Conservation (phyloP, 495 filamentous ascomycete genomes). For the Clavariopsis aquatica region DNA sequence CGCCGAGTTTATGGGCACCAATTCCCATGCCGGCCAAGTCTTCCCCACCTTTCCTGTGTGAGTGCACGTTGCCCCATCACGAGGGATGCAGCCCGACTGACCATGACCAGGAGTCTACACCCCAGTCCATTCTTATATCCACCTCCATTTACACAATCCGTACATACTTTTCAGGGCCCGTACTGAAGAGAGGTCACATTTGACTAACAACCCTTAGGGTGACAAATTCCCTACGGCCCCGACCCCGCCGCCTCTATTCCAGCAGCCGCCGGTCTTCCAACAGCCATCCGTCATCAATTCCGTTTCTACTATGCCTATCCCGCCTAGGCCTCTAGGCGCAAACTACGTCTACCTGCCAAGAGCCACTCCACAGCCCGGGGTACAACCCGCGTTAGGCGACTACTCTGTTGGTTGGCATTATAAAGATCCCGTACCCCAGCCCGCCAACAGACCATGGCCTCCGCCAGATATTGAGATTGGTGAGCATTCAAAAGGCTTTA, state of each 20-base stretch:
- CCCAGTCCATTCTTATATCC: constrained; percentile 1
- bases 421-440: not conserved
- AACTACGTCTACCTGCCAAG: not conserved
- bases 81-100: too few species aligned
- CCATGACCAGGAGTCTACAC: not conserved
- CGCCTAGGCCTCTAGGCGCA: not conserved
- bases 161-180: not conserved
- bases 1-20: constrained; percentile 21
- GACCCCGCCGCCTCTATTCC: not conserved
- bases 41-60: constrained; percentile 21
- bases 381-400: not conserved
- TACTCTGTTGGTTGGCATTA: constrained; percentile 1
- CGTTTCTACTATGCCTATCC: not conserved
- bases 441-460: not conserved
- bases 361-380: not conserved
- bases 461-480: not conserved
- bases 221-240: not conserved
- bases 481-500: not conserved
- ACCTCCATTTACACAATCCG: not conserved
- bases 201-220: not conserved
- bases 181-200: not conserved
- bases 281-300: not conserved
- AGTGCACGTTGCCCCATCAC: not conserved
- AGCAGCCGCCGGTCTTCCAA: not conserved
- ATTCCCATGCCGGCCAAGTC: not conserved